These are phyloP conservation scores for Fonsecaea nubica DNA, from an alignment of 2,329 filamentous ascomycete genomes.

Conservation along the genomic window DNA sequence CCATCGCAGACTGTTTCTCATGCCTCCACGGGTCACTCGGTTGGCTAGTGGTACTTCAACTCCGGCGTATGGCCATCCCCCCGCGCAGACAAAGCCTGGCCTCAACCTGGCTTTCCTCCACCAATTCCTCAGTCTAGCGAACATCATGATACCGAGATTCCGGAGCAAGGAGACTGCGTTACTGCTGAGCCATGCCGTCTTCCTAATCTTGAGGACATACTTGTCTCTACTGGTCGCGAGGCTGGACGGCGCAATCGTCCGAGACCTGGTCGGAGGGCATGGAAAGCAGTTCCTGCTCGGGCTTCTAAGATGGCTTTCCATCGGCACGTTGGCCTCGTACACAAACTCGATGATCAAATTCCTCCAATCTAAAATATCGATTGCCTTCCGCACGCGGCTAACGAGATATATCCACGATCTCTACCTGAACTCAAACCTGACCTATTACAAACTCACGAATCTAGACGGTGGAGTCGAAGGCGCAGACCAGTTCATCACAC, in stretches of 20 bases:
- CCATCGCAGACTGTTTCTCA: slow-evolving; percentile 88
- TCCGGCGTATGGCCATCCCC: slow-evolving; percentile 72
- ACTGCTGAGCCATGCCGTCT: slow-evolving; percentile 84
- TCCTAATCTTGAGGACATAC: slow-evolving; percentile 90
- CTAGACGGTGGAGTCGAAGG: slow-evolving; percentile 90
- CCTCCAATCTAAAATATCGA: slow-evolving; percentile 95
- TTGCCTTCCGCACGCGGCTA: slow-evolving; percentile 92
- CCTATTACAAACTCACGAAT: slow-evolving; percentile 95
- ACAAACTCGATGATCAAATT: slow-evolving; percentile 99
- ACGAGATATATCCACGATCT: slow-evolving; percentile 97
- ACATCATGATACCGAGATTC: slow-evolving; percentile 97
- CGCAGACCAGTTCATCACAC: slow-evolving; percentile 96
- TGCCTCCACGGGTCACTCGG: slow-evolving; percentile 83
- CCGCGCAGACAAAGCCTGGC: slow-evolving; percentile 83
- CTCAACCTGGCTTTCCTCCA: slow-evolving; percentile 95
- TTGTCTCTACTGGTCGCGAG: slow-evolving; percentile 91
- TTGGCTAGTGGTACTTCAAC: slow-evolving; percentile 69
- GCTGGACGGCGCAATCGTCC: slow-evolving; percentile 92
- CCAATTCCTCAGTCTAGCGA: slow-evolving; percentile 93
- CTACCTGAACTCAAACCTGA: slow-evolving; percentile 91
- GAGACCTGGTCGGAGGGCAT: slow-evolving; percentile 93
- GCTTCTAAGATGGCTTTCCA: slow-evolving; percentile 91
- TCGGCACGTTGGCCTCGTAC: slow-evolving; percentile 92
- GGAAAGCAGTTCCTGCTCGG: slow-evolving; percentile 87
- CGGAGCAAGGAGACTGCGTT: slow-evolving; percentile 93